Evolutionary conservation across 177 flowering plant genomes (phyloP), one percentile per base, ranked within the genome.

Genomic region (Tripterygium wilfordii): DNA sequence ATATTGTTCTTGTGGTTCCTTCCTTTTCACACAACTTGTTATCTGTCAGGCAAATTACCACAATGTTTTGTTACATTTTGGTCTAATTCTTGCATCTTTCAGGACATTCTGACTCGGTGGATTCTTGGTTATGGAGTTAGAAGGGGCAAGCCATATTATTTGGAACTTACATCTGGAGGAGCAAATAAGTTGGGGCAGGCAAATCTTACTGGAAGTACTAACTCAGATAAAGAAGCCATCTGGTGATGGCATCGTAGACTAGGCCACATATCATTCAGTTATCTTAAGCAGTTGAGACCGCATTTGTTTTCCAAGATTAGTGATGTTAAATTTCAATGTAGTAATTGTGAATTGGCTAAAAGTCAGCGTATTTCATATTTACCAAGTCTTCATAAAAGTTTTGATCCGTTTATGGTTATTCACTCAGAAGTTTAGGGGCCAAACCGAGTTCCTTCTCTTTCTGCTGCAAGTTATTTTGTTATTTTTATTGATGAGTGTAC

Each of bases 61-160:
- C 21, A 10, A 9, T 48, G 22, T 9, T 24, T n/a, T 16, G 30
- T 48, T 15, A 35, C 42, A n/a, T 36, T 48, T 25, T 48, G 30
- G 52, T 42, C 52, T 23, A n/a, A n/a, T 22, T n/a, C n/a, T 39
- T 29, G 46, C 48, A 41, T 56, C 5, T 48, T 56, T 48, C 33
- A 56, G 53, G 60, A 56, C 24, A 56, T 56, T 56, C 30, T 13
- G 15, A 40, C 53, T 5, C 19, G 13, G n/a, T 20, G 22, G 39
- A 55, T 30, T 55, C 45, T 55, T 47, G 45, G 60, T 36, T 55
- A 46, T 55, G 30, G 45, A 46, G 40, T 55, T 47, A 55, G 18
- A 42, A 8, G 56, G 8, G 48, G 56, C n/a, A 46, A 46, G 16
- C 45, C 47, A 0, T 46, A 55, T 20, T 46, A 37, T 8, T 10